Conservation (phyloP, 306 rosid genomes). For the Leucaena leucocephala region DNA sequence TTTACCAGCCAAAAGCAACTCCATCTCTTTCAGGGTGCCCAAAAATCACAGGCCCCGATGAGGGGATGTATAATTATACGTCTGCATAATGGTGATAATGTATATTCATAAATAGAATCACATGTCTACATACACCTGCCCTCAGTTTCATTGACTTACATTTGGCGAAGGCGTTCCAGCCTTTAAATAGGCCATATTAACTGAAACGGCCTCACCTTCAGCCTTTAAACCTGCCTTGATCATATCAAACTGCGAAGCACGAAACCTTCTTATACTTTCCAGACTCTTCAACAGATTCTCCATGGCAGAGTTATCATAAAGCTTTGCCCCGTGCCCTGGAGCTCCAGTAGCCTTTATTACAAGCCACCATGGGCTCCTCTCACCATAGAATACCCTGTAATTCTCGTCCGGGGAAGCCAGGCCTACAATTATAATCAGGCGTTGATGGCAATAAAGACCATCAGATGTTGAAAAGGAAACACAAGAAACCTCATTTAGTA, state of each 20-base stretch:
- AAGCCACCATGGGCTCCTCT: slow-evolving; percentile 87
- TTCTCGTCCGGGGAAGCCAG: slow-evolving; percentile 66
- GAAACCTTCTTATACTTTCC: slow-evolving; percentile 75
- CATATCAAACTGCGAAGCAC: slow-evolving; percentile 79
- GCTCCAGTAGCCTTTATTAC: slow-evolving; percentile 81
- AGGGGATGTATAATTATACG: neutral
- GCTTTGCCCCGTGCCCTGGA: slow-evolving; percentile 94
- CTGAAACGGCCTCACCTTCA: slow-evolving; percentile 80
- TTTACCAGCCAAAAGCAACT: slow-evolving; percentile 13
- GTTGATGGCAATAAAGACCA: neutral
- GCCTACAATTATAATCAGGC: slow-evolving; percentile 43
- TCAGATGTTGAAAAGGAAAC: neutral
- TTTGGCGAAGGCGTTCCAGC: slow-evolving; percentile 88
- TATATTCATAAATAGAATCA: slow-evolving; percentile 13
- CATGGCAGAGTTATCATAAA: slow-evolving; percentile 86
- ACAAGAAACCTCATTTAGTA: neutral
- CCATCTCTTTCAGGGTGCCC: neutral
- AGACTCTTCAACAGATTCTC: slow-evolving; percentile 90
- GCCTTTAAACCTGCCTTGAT: slow-evolving; percentile 78
- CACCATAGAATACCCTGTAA: slow-evolving; percentile 76
- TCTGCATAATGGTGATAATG: slow-evolving; percentile 3
- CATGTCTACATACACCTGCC: slow-evolving; percentile 16
- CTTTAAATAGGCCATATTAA: slow-evolving; percentile 83
- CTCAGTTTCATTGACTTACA: slow-evolving; percentile 48
- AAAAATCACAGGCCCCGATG: neutral